A percentile compares a stretch with the other conserved stretches of the same genome.
These are phyloP conservation scores for Aspergillus heteromorphus DNA, from an alignment of 495 filamentous ascomycete genomes.

Conservation along the genomic window DNA sequence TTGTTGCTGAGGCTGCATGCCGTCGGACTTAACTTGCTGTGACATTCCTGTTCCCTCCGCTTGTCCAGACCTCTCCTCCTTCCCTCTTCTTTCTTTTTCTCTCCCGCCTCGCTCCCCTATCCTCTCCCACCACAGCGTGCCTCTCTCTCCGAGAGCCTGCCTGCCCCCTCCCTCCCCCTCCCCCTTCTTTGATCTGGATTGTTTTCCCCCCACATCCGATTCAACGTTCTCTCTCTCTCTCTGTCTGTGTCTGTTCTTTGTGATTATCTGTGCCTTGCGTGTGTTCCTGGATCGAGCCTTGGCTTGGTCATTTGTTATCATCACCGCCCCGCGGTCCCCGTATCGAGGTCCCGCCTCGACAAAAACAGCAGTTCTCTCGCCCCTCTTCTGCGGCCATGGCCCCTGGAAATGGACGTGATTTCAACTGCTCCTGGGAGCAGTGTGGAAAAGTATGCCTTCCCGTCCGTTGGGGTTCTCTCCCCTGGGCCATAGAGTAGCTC, in stretches of 20 bases:
- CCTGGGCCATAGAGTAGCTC: not conserved
- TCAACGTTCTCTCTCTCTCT: constrained; percentile 2
- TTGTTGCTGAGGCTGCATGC: constrained; percentile 11
- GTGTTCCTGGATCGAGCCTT: not conserved
- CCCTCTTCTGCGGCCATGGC: constrained; percentile 29
- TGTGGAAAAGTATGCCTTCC: constrained; percentile 38
- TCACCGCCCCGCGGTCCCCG: not conserved
- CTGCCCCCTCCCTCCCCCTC: not conserved
- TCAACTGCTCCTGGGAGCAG: constrained; percentile 43
- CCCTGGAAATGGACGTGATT: constrained; percentile 40
- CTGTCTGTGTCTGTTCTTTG: not conserved
- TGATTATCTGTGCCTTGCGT: not conserved
- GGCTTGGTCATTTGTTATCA: too few relatives aligned
- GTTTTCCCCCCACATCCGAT: not conserved
- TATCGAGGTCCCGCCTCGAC: not conserved
- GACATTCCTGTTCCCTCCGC: constrained; percentile 16
- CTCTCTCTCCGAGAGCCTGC: too few relatives aligned
- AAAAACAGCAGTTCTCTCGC: not conserved
- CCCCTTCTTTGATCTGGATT: not conserved
- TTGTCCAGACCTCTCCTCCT: constrained; percentile 11
- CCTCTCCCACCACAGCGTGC: not conserved
- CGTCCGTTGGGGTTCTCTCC: not conserved
- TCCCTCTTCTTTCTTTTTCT: constrained; percentile 12
- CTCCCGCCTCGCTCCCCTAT: constrained; percentile 6
- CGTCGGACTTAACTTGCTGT: constrained; percentile 18